A percentile compares a stretch with the other conserved stretches of the same genome.
These are phyloP conservation scores for Tarenaya hassleriana DNA, from an alignment of 345 rosid species.

Conservation along the genomic window DNA sequence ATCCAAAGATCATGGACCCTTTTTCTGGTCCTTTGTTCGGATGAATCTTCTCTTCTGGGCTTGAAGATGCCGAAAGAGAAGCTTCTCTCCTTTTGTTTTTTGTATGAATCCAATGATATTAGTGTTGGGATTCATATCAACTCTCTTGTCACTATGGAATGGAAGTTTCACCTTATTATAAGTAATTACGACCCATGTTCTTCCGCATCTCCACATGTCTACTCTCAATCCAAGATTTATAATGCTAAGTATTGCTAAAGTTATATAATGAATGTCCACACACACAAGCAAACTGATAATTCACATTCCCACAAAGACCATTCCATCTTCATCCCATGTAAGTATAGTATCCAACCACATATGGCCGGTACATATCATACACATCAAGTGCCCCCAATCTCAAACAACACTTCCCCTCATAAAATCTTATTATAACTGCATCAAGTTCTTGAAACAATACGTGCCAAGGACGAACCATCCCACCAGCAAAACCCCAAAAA, in stretches of 20 bases:
- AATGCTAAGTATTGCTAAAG: no score
- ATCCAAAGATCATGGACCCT: background rate
- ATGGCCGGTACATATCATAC: no score
- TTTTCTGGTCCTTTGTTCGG: background rate
- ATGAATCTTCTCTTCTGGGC: background rate
- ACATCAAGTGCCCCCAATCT: no score
- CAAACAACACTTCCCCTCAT: no score
- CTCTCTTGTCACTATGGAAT: background rate
- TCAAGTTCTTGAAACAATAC: conserved; percentile 61
- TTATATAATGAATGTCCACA: no score
- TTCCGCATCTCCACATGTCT: no score
- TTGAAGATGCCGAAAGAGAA: background rate
- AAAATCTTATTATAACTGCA: conserved; percentile 76
- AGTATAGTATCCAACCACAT: no score
- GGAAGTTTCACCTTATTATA: background rate
- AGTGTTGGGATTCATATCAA: background rate
- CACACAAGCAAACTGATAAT: no score
- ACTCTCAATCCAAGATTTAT: no score
- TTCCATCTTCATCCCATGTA: no score
- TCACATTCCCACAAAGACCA: no score
- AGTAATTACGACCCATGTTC: no score
- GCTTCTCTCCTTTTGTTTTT: background rate
- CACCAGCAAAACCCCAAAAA: conserved; percentile 49
- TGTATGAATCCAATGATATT: background rate
- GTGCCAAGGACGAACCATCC: conserved; percentile 84